Evolutionary conservation across 441 rosid genomes (phyloP).

Genomic region (Gossypium schwendimanii): DNA sequence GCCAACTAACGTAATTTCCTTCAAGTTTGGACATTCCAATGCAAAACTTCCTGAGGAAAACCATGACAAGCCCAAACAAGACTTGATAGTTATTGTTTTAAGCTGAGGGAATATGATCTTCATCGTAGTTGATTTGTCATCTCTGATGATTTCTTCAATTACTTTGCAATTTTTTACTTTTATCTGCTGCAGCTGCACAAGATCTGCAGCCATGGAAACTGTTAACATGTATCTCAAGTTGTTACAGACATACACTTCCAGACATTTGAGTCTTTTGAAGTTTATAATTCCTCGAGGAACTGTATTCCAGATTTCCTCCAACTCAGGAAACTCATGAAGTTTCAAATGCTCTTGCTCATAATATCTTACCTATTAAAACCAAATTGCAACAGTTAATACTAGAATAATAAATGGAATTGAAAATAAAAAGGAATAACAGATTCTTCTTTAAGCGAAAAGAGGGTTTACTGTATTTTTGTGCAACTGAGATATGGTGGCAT

Average conservation of each 20-base stretch:
- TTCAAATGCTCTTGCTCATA: slow-evolving; percentile 5
- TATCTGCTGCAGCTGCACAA: slow-evolving; percentile 1
- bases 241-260: background rate
- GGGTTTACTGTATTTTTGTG: background rate
- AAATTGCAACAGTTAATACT: background rate
- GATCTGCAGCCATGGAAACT: background rate
- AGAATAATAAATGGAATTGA: background rate
- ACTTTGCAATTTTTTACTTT: background rate
- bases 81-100: background rate
- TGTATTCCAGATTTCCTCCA: slow-evolving; percentile 8
- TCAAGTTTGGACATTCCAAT: slow-evolving; percentile 9
- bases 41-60: background rate
- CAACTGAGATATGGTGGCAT: slow-evolving; percentile 2
- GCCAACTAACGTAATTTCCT: slow-evolving; percentile 1
- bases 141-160: slow-evolving; percentile 5
- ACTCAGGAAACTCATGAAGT: slow-evolving; percentile 8
- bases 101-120: background rate
- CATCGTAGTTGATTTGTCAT: background rate
- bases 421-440: background rate
- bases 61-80: background rate
- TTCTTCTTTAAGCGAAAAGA: background rate
- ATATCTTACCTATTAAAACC: background rate
- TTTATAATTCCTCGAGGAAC: slow-evolving; percentile 1
- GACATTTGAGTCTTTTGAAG: background rate
- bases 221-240: slow-evolving; percentile 11